Evolutionary conservation across 371 early-diverging fungal species (phyloP).

Genomic region (Saksenaea oblongispora): DNA sequence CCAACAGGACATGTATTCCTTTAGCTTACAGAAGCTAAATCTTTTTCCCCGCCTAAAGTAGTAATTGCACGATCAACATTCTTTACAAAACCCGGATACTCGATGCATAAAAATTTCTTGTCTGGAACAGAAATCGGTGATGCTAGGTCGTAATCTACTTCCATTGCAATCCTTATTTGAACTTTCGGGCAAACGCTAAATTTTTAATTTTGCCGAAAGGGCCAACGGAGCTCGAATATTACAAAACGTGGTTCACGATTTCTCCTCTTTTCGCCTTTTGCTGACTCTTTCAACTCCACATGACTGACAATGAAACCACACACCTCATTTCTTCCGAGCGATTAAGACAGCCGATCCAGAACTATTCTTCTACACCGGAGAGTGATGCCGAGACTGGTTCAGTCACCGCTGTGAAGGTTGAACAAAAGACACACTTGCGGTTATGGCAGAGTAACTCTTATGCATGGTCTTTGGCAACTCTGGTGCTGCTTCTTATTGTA

Average conservation of each 20-base stretch:
- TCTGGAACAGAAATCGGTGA: slow-evolving; percentile 15
- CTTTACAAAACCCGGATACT: slow-evolving; percentile 63
- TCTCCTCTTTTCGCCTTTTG: slow-evolving; percentile 7
- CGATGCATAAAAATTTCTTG: slow-evolving; percentile 49
- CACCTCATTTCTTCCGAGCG: slow-evolving; percentile 13
- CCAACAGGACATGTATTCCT: too few relatives aligned
- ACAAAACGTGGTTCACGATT: neutral
- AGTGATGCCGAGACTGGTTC: neutral
- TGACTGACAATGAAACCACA: slow-evolving; percentile 6
- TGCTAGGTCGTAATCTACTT: neutral
- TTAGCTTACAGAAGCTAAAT: slow-evolving; percentile 28
- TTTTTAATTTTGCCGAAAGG: neutral
- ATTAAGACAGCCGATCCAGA: neutral
- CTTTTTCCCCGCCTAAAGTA: slow-evolving; percentile 54
- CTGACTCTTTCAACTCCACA: neutral
- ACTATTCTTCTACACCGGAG: neutral
- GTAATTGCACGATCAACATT: slow-evolving; percentile 40
- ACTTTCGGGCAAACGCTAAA: neutral
- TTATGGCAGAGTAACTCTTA: slow-evolving; percentile 47
- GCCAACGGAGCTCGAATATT: neutral
- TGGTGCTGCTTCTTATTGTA: slow-evolving; percentile 29
- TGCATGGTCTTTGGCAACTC: slow-evolving; percentile 36
- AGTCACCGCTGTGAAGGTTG: neutral
- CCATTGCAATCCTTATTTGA: neutral
- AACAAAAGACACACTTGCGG: slow-evolving; percentile 21